Base-by-base conservation (phyloP, 2,329 filamentous ascomycete genomes). In the Aureobasidium sp. region DNA sequence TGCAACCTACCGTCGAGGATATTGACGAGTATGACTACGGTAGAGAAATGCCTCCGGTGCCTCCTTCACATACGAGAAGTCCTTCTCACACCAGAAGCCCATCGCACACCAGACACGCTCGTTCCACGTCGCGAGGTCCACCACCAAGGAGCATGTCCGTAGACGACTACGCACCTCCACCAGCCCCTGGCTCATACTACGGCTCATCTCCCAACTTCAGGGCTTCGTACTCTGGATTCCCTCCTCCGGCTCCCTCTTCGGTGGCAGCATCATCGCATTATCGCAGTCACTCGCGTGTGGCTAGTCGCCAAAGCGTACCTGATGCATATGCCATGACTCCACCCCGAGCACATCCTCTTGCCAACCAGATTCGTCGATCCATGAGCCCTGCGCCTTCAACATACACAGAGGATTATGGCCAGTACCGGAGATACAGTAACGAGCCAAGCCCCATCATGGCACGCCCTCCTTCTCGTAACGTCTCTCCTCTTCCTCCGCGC, bases 1-100 rank as follows among this genome's bases (percentile, higher is more conserved):
- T 87, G 82, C 84, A 87, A 67, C 83, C 85, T 0, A 86, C 84
- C 1, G 84, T 87, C 5, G 85, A 88, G 68, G 85, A 88, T 65
- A 85, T 4, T 83, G 85, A 60, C 35, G 54, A 59, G 22, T 14
- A 9, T n/a, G 42, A 48, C 19, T 44, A 33, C 12, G 57, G 50
- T 3, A 53, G 80, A 81, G 60, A 44, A 69, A 44, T 63, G 37
- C 72, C 73, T 29, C 73, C 73, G 14, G 70, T 72, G 27, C 73
- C 73, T 35, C 72, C 73, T 17, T 68, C 71, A 60, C 54, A 42
- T 6, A 54, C 37, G 11, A 40, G 37, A 19, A 49, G 47, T 22
- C 72, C 72, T 22, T 68, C 71, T 54, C 72, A 76, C 62, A 70
- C 69, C 56, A 70, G 70, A 54, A 73, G 71, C 29, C 72, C 73